Percentiles rank a stretch among this genome's conserved stretches.
These are phyloP conservation scores for Aristolochia fimbriata DNA, from an alignment of 164 flowering plant species.

Conservation along the genomic window DNA sequence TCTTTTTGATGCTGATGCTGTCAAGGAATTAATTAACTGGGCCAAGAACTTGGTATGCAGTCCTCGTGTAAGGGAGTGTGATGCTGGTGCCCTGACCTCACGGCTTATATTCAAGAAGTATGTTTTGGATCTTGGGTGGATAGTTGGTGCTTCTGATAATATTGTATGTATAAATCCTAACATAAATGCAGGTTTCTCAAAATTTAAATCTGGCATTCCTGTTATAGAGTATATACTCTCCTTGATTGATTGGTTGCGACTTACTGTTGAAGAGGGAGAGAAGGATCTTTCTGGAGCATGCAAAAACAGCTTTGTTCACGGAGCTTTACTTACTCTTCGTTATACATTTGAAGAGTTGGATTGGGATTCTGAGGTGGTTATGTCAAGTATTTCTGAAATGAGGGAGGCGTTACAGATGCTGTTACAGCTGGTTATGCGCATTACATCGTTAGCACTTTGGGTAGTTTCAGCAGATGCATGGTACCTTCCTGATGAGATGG, in stretches of 20 bases:
- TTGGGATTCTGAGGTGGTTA: slow-evolving; percentile 69
- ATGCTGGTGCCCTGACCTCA: slow-evolving; percentile 89
- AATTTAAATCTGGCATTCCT: slow-evolving; percentile 25
- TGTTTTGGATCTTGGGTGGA: slow-evolving; percentile 83
- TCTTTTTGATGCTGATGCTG: slow-evolving; percentile 38
- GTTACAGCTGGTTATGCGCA: slow-evolving; percentile 60
- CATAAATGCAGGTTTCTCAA: slow-evolving; percentile 17
- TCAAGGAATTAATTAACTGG: slow-evolving; percentile 59
- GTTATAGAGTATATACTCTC: slow-evolving; percentile 60
- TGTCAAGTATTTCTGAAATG: slow-evolving; percentile 46
- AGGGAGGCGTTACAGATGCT: slow-evolving; percentile 55
- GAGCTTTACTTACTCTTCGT: slow-evolving; percentile 75
- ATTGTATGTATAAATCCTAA: slow-evolving; percentile 23
- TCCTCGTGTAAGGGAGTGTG: slow-evolving; percentile 98
- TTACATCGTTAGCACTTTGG: slow-evolving; percentile 89
- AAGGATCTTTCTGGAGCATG: slow-evolving; percentile 88
- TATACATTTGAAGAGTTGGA: slow-evolving; percentile 95
- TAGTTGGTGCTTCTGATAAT: slow-evolving; percentile 43
- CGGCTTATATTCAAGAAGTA: slow-evolving; percentile 85
- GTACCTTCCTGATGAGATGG: slow-evolving; percentile 82
- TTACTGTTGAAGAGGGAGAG: slow-evolving; percentile 67
- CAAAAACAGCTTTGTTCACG: slow-evolving; percentile 93
- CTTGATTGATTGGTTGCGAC: slow-evolving; percentile 68
- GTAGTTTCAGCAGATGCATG: slow-evolving; percentile 98
- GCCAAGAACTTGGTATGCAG: slow-evolving; percentile 77